phyloP scores from a whole-genome alignment of 2,329 filamentous ascomycete species.

The Apiospora kogelbergensis region DNA sequence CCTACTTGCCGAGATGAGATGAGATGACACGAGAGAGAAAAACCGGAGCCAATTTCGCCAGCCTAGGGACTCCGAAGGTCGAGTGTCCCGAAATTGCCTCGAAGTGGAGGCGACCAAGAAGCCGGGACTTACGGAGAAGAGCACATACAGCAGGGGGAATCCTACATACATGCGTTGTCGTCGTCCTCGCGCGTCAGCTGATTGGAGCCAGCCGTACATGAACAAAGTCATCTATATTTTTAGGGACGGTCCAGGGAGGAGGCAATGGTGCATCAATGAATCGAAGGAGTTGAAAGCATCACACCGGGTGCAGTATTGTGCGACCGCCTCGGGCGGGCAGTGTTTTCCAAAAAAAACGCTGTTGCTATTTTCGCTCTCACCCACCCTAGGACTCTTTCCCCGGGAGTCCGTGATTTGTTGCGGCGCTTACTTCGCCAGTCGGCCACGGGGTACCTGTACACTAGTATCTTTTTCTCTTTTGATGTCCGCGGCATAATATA shows the following conservation, averaged over 20 bases:
- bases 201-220: background rate
- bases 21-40: background rate
- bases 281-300: background rate
- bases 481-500: background rate
- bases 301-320: background rate
- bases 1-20: constrained; percentile 4
- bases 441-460: background rate
- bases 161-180: background rate
- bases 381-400: background rate
- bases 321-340: background rate
- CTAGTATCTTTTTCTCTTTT: background rate
- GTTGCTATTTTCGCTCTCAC: background rate
- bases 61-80: background rate
- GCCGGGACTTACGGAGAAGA: background rate
- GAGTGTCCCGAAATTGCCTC: background rate
- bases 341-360: background rate
- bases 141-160: background rate
- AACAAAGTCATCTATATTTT: constrained; percentile 2
- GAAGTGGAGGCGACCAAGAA: background rate
- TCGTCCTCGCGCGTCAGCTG: background rate
- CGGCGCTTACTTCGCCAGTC: constrained; percentile 3
- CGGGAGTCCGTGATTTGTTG: background rate
- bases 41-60: constrained; percentile 5
- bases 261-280: background rate
- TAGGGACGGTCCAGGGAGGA: background rate